Base-by-base conservation (phyloP, 495 filamentous ascomycete species). In the Trichocladium antarcticum region DNA sequence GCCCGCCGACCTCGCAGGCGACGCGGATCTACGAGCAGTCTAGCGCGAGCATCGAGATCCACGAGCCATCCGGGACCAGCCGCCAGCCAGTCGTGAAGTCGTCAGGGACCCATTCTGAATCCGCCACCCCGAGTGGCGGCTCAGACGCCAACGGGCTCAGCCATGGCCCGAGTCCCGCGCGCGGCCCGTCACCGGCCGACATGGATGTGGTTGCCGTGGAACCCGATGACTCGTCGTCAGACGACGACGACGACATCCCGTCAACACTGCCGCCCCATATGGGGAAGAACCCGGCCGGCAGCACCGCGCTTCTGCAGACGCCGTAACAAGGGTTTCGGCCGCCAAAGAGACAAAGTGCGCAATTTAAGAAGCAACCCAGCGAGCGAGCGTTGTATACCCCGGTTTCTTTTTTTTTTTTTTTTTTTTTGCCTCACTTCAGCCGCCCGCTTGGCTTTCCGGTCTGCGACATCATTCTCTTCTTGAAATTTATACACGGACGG, bases 171-270 rank as follows among this genome's bases (percentile, higher is more conserved):
- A 9, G 27, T 10, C 12, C 15, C n/a, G 10, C 5, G 9, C 35
- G 9, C n/a, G 0, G 19, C 17, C 6, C 12, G 15, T 17, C 32
- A 29, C 9, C 44, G n/a, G 27, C 34, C 5, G 21, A 27, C 5
- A 15, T 12, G n/a, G 35, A 22, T 5, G 19, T 19, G 9, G 42
- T 44, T 0, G 29, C 34, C 3, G 45, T 57, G 6, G 50, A 62
- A 6, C 56, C 62, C n/a, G 63, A 64, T 12, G 55, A 60, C 1
- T 59, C 57, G 1, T 62, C 59, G 6, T 59, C 60, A 9, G 63
- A 64, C 11, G 60, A 60, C 0, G 66, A 70, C 16, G 67, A 70
- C 19, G 69, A 68, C 37, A 72, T 73, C 7, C 70, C 70, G 0
- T 58, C 69, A 8, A 64, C 54, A 10, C 45, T 73, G n/a, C 70